Conservation (phyloP, 2,329 filamentous ascomycete genomes). For the Seiridium cupressi region DNA sequence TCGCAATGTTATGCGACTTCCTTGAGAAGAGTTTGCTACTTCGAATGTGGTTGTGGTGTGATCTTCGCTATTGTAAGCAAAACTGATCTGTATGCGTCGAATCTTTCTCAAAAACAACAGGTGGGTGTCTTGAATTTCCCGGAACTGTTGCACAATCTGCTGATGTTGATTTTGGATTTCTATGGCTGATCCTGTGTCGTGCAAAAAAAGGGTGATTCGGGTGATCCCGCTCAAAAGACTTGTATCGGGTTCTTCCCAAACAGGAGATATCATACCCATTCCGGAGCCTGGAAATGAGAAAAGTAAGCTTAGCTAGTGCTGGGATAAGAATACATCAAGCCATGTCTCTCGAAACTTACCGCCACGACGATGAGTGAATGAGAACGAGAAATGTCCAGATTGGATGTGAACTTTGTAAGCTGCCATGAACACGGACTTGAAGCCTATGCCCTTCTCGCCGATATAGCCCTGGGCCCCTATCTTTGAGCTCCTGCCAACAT, state of each 20-base stretch:
- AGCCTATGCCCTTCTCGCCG: constrained; percentile 51
- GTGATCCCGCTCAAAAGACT: constrained; percentile 20
- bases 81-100: constrained; percentile 25
- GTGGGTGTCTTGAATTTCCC: constrained; percentile 33
- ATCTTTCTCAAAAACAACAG: constrained; percentile 43
- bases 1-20: too few relatives aligned
- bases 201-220: constrained; percentile 36
- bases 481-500: constrained; percentile 45
- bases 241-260: constrained; percentile 32
- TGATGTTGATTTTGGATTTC: constrained; percentile 15
- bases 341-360: too few relatives aligned
- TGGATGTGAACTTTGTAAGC: constrained; percentile 42
- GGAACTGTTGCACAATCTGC: constrained; percentile 31
- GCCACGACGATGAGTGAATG: constrained; percentile 31
- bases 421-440: constrained; percentile 50
- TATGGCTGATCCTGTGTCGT: constrained; percentile 20
- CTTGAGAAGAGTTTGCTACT: too few relatives aligned
- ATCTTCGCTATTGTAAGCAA: constrained; percentile 16
- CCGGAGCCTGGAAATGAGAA: constrained; percentile 34
- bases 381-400: constrained; percentile 43
- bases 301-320: too few relatives aligned
- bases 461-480: constrained; percentile 38
- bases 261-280: constrained; percentile 48
- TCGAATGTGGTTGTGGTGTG: constrained; percentile 12
- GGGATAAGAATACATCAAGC: too few relatives aligned